Evolutionary conservation across 1,284 basidiomycete genomes (phyloP).

Genomic region (Sanghuangporus weigelae): DNA sequence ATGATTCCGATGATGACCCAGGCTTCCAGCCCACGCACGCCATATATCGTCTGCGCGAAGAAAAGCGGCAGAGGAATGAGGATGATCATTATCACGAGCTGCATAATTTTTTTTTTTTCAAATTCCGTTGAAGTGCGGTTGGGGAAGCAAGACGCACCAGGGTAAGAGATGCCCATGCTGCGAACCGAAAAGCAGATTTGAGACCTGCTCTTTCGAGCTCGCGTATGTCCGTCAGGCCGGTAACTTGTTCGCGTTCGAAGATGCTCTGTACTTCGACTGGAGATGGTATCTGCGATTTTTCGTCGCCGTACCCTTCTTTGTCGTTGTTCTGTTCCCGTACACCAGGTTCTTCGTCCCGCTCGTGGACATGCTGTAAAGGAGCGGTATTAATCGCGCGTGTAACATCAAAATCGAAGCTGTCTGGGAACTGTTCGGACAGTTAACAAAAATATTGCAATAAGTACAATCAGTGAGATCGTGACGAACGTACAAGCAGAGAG

Average conservation of each 20-base stretch:
- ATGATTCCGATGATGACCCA: conserved; percentile 79
- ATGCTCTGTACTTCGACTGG: conserved; percentile 27
- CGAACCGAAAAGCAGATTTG: conserved; percentile 71
- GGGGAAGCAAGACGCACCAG: conserved; percentile 44
- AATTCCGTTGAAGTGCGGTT: neutral
- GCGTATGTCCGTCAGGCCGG: conserved; percentile 38
- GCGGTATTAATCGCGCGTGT: conserved; percentile 71
- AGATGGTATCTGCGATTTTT: conserved; percentile 35
- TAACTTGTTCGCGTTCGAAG: conserved; percentile 28
- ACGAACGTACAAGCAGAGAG: conserved; percentile 51
- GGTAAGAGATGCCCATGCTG: conserved; percentile 62
- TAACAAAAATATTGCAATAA: neutral
- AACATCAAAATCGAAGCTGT: conserved; percentile 72
- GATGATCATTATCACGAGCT: conserved; percentile 65
- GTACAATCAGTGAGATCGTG: neutral
- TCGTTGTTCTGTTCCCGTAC: conserved; percentile 22
- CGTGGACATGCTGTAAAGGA: conserved; percentile 8
- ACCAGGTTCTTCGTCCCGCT: conserved; percentile 8
- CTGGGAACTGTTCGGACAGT: conserved; percentile 55
- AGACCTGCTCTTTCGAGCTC: conserved; percentile 61
- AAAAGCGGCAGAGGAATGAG: conserved; percentile 81
- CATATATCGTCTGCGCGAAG: conserved; percentile 71
- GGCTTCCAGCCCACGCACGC: conserved; percentile 60
- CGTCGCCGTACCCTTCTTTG: conserved; percentile 29
- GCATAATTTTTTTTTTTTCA: neutral